These are phyloP conservation scores for Saccharomyces eubayanus DNA, from an alignment of 805 yeast species.

Conservation along the genomic window DNA sequence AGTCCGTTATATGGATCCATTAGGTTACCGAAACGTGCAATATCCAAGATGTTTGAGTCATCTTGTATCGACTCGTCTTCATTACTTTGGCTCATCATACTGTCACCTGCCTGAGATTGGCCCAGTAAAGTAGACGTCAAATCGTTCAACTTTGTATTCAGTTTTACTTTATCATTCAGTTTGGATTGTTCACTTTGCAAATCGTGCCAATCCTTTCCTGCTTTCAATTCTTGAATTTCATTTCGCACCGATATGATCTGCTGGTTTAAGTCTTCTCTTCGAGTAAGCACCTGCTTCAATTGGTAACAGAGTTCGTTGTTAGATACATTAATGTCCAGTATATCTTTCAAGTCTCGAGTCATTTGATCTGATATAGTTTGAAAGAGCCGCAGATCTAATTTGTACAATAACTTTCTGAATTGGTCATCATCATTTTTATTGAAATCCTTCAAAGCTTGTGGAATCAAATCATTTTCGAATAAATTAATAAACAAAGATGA, in stretches of 20 bases:
- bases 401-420: slow-evolving; percentile 15
- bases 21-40: slow-evolving; percentile 5
- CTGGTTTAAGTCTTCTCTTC: slow-evolving; percentile 12
- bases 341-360: slow-evolving; percentile 22
- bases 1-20: slow-evolving; percentile 18
- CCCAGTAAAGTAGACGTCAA: slow-evolving; percentile 6
- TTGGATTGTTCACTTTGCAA: slow-evolving; percentile 10
- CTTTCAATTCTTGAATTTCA: slow-evolving; percentile 8
- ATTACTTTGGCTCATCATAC: background rate
- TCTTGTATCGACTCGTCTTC: background rate
- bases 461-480: slow-evolving; percentile 18
- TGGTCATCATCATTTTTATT: slow-evolving; percentile 7
- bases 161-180: slow-evolving; percentile 9
- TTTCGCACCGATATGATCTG: slow-evolving; percentile 12
- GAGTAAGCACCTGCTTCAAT: slow-evolving; percentile 11
- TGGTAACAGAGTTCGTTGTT: slow-evolving; percentile 26
- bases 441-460: slow-evolving; percentile 20
- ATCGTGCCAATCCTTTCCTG: slow-evolving; percentile 13
- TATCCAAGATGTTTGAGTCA: slow-evolving; percentile 3
- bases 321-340: slow-evolving; percentile 25
- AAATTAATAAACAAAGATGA: slow-evolving; percentile 14
- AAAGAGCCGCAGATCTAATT: slow-evolving; percentile 24
- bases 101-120: background rate
- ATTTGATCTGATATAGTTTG: slow-evolving; percentile 13
- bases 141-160: slow-evolving; percentile 10